A percentile compares a stretch with the other conserved stretches of the same genome.
These are phyloP conservation scores for Cyphellophora europaea DNA, from an alignment of 2,329 filamentous ascomycete genomes.

Conservation along the genomic window DNA sequence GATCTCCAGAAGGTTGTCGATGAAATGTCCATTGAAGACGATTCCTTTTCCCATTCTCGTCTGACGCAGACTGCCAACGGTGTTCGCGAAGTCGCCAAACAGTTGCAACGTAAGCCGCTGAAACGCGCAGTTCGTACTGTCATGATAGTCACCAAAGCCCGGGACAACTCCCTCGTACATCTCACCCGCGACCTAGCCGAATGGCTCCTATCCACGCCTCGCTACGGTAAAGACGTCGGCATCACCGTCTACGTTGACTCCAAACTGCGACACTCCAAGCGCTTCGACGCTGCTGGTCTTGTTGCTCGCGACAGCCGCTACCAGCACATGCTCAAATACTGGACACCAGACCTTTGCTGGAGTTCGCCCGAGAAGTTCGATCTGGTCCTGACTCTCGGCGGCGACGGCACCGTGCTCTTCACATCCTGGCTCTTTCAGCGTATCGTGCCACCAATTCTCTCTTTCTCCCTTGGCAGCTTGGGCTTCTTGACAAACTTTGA, in stretches of 20 bases:
- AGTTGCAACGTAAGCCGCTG: constrained; percentile 84
- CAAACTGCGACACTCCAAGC: constrained; percentile 78
- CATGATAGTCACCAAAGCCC: constrained; percentile 98
- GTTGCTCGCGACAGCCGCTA: constrained; percentile 67
- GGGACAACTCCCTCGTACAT: constrained; percentile 85
- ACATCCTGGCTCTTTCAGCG: constrained; percentile 95
- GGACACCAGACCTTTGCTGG: constrained; percentile 95
- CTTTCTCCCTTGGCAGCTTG: constrained; percentile 82
- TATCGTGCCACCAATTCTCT: constrained; percentile 85
- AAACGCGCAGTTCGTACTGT: constrained; percentile 85
- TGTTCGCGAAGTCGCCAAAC: constrained; percentile 90
- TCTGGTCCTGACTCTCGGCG: constrained; percentile 82
- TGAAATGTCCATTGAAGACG: constrained; percentile 80
- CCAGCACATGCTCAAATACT: constrained; percentile 79
- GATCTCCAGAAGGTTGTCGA: constrained; percentile 92
- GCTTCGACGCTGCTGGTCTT: constrained; percentile 70
- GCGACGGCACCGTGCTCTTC: constrained; percentile 94
- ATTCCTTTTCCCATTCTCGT: constrained; percentile 84
- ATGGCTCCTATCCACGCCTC: constrained; percentile 81
- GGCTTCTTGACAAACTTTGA: constrained; percentile 97
- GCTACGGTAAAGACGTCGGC: constrained; percentile 81
- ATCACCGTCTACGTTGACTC: constrained; percentile 98
- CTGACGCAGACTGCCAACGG: constrained; percentile 92
- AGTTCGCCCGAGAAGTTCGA: constrained; percentile 90
- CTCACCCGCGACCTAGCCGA: constrained; percentile 78